Percentiles rank a stretch among this genome's conserved stretches.
phyloP scores from a whole-genome alignment of 306 rosid species.

The Urtica urens region DNA sequence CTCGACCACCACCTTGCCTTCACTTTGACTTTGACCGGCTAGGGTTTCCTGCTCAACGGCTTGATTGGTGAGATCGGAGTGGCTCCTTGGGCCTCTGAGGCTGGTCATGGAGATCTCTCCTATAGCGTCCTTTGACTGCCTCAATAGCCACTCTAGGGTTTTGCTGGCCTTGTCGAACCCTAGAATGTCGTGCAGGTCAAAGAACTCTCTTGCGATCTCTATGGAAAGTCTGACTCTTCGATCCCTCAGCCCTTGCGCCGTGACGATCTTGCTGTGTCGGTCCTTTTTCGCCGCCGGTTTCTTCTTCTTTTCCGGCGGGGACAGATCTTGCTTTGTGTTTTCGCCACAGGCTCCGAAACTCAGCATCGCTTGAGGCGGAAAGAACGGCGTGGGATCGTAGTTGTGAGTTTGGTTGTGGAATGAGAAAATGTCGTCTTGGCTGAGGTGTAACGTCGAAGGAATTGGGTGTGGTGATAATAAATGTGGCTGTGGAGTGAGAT shows the following conservation, averaged over 20 bases:
- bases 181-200: conserved; percentile 91
- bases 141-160: conserved; percentile 90
- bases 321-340: no score
- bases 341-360: no score
- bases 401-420: no score
- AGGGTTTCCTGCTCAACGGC: no score
- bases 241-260: conserved; percentile 85
- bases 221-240: conserved; percentile 80
- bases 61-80: neutral
- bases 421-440: no score
- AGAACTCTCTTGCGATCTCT: conserved; percentile 76
- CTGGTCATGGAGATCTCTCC: conserved; percentile 31
- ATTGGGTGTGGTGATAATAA: no score
- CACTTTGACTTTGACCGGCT: neutral
- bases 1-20: conserved; percentile 8
- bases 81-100: neutral
- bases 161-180: conserved; percentile 93
- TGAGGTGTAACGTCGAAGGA: no score
- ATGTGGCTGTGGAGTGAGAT: no score
- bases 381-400: no score
- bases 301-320: no score
- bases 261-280: conserved; percentile 86
- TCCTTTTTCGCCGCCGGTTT: conserved; percentile 39
- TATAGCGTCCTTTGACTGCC: conserved; percentile 61
- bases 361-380: no score